Evolutionary conservation across 768 basidiomycete genomes (phyloP), one percentile per base, ranked within the genome.

Genomic region (Trametes villosa): DNA sequence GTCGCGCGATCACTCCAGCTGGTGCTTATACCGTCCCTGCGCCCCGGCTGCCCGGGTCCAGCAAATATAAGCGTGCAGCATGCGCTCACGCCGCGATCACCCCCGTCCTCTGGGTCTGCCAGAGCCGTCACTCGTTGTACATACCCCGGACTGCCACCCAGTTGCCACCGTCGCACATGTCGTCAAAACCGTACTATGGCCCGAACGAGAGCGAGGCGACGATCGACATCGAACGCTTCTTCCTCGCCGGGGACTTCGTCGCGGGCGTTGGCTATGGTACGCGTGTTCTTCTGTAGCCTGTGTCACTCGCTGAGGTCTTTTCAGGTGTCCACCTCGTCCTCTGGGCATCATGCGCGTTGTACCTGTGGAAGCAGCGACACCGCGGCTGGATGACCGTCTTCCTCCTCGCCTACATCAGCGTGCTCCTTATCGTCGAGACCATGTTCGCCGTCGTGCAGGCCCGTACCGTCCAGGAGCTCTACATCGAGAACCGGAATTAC

Each of bases 181-280:
- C 58, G 9, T 34, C 53, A 0, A 40, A 52, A 27, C 64, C 71
- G 20, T 70, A 71, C 62, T 74, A 71, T 50, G 68, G 70, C 20
- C 77, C 77, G 1, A 67, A 76, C 55, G 78, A 76, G 58, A 61
- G 70, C 13, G 61, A 71, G 3, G 30, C 59, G 30, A 72, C 74
- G 3, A 76, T 79, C 42, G 68, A 74, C 44, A 63, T 78, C 1
- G 79, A 81, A 58, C 68, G 76, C 31, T 76, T 72, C 38, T 78
- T 78, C 66, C 62, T 78, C 3, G 74, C 78, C 9, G 79, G 77
- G 34, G 79, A 79, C 57, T 74, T 79, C 41, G 59, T 82, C 1
- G 65, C 63, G 22, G 80, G 79, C 4, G 55, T 74, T 1, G 80
- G 78, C 8, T 80, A 78, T 65, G 80, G 79, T 75, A 22, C 46